A percentile compares a stretch with the other conserved stretches of the same genome.
Evolutionary conservation across 495 filamentous ascomycete species (phyloP).

Genomic region (Penicillium manginii): DNA sequence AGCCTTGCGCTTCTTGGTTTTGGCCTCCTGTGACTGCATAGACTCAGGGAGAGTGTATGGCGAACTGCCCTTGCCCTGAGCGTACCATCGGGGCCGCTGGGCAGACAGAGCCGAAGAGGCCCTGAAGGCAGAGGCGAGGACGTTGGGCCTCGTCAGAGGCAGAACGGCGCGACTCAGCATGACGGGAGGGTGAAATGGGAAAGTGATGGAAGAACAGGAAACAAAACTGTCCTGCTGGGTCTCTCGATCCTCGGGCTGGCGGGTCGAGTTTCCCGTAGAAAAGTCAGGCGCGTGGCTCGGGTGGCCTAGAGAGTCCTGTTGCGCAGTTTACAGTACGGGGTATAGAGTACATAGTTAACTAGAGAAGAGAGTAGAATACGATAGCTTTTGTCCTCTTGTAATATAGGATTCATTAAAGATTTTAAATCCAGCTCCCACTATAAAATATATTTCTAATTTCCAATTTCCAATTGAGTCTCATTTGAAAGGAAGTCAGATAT

Average conservation of each 20-base stretch:
- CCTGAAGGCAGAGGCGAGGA: constrained; percentile 43
- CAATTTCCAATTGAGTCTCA: too few species aligned
- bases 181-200: constrained; percentile 19
- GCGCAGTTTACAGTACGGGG: constrained; percentile 22
- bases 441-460: too few species aligned
- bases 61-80: constrained; percentile 49
- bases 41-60: constrained; percentile 49
- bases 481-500: too few species aligned
- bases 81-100: constrained; percentile 49
- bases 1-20: constrained; percentile 23
- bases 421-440: too few species aligned
- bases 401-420: background rate
- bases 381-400: background rate
- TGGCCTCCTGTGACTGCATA: constrained; percentile 32
- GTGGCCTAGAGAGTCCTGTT: constrained; percentile 23
- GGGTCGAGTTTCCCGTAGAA: constrained; percentile 31
- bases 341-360: too few species aligned
- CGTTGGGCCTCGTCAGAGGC: constrained; percentile 50
- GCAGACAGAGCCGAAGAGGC: constrained; percentile 37
- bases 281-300: constrained; percentile 38
- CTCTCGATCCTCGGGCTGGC: constrained; percentile 6
- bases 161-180: constrained; percentile 54
- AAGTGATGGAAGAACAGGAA: constrained; percentile 5
- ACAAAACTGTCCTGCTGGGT: constrained; percentile 1
- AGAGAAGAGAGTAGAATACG: too few species aligned